Conservation (phyloP, 129 eudicot species). For the Ambrosia artemisiifolia region DNA sequence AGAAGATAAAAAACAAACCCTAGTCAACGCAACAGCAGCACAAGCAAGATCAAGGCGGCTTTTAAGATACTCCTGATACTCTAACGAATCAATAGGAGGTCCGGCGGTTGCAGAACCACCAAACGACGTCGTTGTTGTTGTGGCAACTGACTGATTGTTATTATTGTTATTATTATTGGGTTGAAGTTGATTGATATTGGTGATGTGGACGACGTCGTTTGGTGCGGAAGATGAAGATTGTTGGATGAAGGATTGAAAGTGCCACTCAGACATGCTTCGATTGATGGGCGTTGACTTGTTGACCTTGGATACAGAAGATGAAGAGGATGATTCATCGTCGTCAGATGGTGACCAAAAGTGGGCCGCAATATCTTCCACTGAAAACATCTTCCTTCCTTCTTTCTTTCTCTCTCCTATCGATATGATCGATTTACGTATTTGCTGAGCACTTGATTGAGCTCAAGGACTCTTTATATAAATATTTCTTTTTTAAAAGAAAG, state of each 20-base stretch:
- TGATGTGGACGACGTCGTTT: constrained; percentile 48
- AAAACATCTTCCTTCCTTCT: constrained; percentile 42
- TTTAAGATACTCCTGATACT: constrained; percentile 75
- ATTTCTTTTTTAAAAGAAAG: no score
- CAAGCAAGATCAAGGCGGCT: constrained; percentile 85
- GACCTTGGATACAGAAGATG: constrained; percentile 23
- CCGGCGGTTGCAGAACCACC: constrained; percentile 22
- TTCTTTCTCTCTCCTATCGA: constrained; percentile 23
- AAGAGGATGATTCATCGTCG: constrained; percentile 30
- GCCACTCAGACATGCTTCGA: constrained; percentile 92
- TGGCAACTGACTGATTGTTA: background rate
- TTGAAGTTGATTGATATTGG: constrained; percentile 29
- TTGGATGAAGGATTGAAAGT: constrained; percentile 75
- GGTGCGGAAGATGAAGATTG: constrained; percentile 59
- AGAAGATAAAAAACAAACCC: constrained; percentile 39
- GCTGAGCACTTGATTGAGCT: no score
- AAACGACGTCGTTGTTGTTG: constrained; percentile 10
- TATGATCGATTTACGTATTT: constrained; percentile 23
- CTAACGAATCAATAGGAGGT: constrained; percentile 71
- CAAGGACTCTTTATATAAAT: no score
- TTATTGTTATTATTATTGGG: constrained; percentile 24
- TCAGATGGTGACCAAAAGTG: constrained; percentile 76
- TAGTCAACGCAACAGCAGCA: constrained; percentile 95
- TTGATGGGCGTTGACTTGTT: constrained; percentile 53
- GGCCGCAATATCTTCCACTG: constrained; percentile 91